Evolutionary conservation across 164 flowering plant species (phyloP), one percentile per base, ranked within the genome.

Genomic region (Kingdonia uniflora): DNA sequence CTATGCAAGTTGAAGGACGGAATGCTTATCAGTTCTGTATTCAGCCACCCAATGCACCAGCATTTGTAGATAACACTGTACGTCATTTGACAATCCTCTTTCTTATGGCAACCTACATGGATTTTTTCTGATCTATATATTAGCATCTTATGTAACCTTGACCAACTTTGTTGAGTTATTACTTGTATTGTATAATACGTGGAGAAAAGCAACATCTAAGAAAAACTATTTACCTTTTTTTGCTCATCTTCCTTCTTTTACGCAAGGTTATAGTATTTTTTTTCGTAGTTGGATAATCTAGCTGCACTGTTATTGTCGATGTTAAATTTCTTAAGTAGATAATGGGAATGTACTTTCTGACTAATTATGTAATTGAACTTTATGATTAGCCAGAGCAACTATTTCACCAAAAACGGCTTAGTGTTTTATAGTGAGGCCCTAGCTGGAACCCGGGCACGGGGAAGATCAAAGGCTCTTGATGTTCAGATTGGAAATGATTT

Each of bases 21-120:
- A 71, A 84, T 71, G 76, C 89, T 41, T 92, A 82, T 63, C 97
- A 88, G 62, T 92, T 92, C 60, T 84, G 85, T 62, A 74, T 92
- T 68, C 97, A 86, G 71, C 99, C 99, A 60, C 85, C 94, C 61
- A 61, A 76, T 66, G 82, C 85, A 41, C 83, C 92, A 6, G 91
- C 96, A 44, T 92, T 92, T 68, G 82, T 92, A 56, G 99, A 95
- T 44, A 92, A 88, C 66, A 88, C 95, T 49, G 96, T 84, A 77
- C 56, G 81, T 73, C 23, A 87, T 29, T 29, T 3, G 35, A 3
- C 4, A 29, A 29, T 4, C 35, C 35, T 29, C 35, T 29, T 3
- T 29, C 35, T 29, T 29, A 29, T 29, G 6, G 6, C 8, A 29
- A 3, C 8, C n/a, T n/a, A n/a, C n/a, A n/a, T n/a, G n/a, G n/a